Evolutionary conservation across 495 filamentous ascomycete species (phyloP), one percentile per base, ranked within the genome.

Genomic region (Penicillium angulare): DNA sequence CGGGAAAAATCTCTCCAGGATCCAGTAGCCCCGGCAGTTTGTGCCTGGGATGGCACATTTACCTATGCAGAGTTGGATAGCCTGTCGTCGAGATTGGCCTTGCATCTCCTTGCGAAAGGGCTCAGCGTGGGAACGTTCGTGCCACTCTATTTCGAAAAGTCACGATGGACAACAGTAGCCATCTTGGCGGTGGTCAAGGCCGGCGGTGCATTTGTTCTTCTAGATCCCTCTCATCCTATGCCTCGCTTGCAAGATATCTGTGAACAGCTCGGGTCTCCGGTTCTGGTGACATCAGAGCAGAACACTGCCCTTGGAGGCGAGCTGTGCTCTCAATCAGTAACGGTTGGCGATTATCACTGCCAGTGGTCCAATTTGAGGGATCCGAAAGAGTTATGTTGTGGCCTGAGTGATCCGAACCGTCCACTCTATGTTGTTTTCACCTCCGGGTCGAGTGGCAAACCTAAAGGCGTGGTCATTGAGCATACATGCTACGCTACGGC

Each of bases 201-300:
- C 16, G 79, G 79, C 2, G 73, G 66, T 8, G 73, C 69, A 0
- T 74, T 73, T 60, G 65, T 80, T 3, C 63, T 64, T 2, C 49
- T 83, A 3, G 77, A 82, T 52, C 66, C 69, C 10, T 18, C 17
- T 0, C 16, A 51, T 29, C 79, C 81, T 0, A 56, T 65, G 44
- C 64, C 65, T 5, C 69, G 80, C 8, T 58, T 79, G 35, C 56
- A 67, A 15, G 63, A 55, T n/a, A 78, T 84, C 26, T 27, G 26
- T n/a, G n/a, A n/a, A n/a, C n/a, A n/a, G n/a, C n/a, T 10, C 26
- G 26, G 26, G 26, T 27, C 26, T 10, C 10, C 26, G 26, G 26
- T 27, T 5, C 5, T 27, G 5, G 65, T 21, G 2, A 13, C 4
- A 31, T 40, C 2, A 23, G 12, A 10, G 34, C 16, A 21, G 6